These are phyloP conservation scores for Phytophthora podocarpi DNA, from an alignment of 352 stramenopile genomes.

Conservation along the genomic window DNA sequence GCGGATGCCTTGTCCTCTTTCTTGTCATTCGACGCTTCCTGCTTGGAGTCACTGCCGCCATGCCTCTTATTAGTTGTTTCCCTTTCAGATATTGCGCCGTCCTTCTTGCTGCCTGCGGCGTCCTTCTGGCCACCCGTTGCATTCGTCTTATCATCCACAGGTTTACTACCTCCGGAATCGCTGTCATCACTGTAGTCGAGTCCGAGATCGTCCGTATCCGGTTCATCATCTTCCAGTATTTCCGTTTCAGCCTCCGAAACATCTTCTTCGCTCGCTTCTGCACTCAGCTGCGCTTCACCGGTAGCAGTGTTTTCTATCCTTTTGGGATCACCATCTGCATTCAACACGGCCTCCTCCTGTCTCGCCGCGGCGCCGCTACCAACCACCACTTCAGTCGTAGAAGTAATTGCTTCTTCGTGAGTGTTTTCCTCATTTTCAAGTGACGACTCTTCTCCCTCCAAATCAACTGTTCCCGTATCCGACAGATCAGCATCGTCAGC, in stretches of 20 bases:
- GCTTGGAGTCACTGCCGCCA: neutral
- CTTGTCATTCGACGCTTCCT: neutral
- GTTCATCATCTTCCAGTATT: conserved; percentile 41
- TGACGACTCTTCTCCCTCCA: conserved; percentile 36
- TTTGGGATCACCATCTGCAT: neutral
- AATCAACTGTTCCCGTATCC: conserved; percentile 39
- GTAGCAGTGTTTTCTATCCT: neutral
- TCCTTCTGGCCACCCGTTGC: neutral
- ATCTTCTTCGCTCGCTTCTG: conserved; percentile 28
- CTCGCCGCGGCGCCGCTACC: neutral
- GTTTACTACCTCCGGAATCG: conserved; percentile 13
- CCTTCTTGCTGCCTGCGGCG: neutral
- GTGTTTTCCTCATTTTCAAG: conserved; percentile 15
- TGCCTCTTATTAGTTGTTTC: neutral
- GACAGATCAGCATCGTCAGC: conserved; percentile 31
- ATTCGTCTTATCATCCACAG: neutral
- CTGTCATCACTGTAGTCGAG: conserved; percentile 48
- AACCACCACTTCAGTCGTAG: neutral
- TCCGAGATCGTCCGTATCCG: conserved; percentile 38
- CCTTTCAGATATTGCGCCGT: neutral
- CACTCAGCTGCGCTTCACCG: neutral
- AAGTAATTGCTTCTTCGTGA: neutral
- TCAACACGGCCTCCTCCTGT: neutral
- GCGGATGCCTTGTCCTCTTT: conserved; percentile 12
- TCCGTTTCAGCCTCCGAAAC: conserved; percentile 45